These are phyloP conservation scores for Helotiales sp. DNA, from an alignment of 2,329 filamentous ascomycete species.

Conservation along the genomic window DNA sequence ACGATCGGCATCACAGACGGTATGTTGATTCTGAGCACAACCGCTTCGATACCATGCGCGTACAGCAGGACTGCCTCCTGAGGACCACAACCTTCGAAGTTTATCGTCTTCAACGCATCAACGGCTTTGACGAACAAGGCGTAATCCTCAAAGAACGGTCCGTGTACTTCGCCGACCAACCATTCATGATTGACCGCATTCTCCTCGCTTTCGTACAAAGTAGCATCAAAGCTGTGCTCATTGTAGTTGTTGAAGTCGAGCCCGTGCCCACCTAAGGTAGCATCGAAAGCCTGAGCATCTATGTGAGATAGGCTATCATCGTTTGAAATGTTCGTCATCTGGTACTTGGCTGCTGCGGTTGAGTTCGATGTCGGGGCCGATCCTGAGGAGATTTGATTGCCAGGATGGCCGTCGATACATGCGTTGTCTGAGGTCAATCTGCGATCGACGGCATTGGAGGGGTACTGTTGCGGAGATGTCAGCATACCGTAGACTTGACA, in stretches of 20 bases:
- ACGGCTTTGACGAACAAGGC: neutral
- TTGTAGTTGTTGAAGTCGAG: neutral
- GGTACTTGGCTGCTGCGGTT: neutral
- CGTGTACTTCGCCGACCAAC: neutral
- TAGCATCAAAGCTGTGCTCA: neutral
- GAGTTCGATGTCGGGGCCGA: neutral
- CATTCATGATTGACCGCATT: too few species aligned
- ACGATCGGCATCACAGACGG: neutral
- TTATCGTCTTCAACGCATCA: neutral
- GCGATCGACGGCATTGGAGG: neutral
- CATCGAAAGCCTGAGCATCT: neutral
- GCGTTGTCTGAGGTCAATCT: neutral
- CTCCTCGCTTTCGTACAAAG: neutral
- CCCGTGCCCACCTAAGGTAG: neutral
- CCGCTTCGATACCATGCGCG: neutral
- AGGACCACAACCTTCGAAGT: neutral
- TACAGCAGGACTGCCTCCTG: neutral
- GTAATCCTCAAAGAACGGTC: neutral
- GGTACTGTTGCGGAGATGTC: neutral
- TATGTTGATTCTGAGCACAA: neutral
- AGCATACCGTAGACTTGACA: neutral
- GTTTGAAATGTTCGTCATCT: neutral
- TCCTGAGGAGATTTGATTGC: neutral
- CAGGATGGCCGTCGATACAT: neutral
- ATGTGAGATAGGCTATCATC: neutral